Evolutionary conservation across 1,284 basidiomycete genomes (phyloP).

Genomic region (Cerioporus squamosus): DNA sequence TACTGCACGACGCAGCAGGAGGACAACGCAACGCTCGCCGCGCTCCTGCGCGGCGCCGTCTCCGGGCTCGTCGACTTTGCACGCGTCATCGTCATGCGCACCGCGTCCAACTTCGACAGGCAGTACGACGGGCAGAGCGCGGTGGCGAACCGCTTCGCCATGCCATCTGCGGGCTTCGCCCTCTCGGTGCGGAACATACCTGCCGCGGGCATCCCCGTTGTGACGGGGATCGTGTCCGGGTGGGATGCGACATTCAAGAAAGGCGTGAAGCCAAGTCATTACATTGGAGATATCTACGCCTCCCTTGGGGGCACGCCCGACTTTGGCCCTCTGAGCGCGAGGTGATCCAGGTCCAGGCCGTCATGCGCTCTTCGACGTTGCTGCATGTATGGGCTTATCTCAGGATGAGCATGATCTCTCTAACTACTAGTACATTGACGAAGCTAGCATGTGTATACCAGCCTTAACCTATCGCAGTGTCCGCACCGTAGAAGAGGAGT

Average conservation of each 20-base stretch:
- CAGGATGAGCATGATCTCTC: too few relatives aligned
- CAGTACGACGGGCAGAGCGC: slow-evolving; percentile 35
- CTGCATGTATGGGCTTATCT: too few relatives aligned
- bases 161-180: slow-evolving; percentile 25
- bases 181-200: slow-evolving; percentile 34
- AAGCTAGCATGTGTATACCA: too few relatives aligned
- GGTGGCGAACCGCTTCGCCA: slow-evolving; percentile 27
- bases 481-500: too few relatives aligned
- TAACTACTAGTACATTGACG: too few relatives aligned
- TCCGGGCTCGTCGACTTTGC: slow-evolving; percentile 47
- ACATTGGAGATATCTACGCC: slow-evolving; percentile 38
- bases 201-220: slow-evolving; percentile 35
- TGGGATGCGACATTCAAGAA: slow-evolving; percentile 33
- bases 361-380: too few relatives aligned
- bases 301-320: slow-evolving; percentile 33
- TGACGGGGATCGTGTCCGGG: slow-evolving; percentile 33
- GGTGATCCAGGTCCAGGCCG: too few relatives aligned
- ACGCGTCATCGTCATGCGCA: slow-evolving; percentile 49
- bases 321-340: slow-evolving; percentile 26
- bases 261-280: slow-evolving; percentile 35
- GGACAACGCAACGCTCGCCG: slow-evolving; percentile 52
- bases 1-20: slow-evolving; percentile 54
- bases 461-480: too few relatives aligned
- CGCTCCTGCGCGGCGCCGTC: slow-evolving; percentile 44
- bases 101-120: slow-evolving; percentile 50